Base-by-base conservation (phyloP, 805 yeast species). In the Lachancea waltii region DNA sequence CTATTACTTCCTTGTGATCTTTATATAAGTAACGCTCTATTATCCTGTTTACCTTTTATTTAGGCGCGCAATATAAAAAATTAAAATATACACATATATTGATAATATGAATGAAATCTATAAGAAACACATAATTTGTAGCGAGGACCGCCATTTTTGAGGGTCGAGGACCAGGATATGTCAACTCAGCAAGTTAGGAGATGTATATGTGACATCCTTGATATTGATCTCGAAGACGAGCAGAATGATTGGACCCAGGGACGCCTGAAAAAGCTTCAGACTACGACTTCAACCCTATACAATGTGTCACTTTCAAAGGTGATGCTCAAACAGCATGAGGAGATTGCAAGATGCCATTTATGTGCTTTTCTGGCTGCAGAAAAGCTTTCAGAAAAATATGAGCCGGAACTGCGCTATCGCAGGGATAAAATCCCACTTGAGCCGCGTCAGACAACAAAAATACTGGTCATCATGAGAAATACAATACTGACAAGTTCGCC, bases 311-410 rank as follows among this genome's bases (percentile, higher is more conserved):
- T 81, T n/a, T 73, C 67, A 40, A 68, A 70, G 45, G 65, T 67
- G 31, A 72, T 73, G 42, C 54, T 81, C 16, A 69, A 74, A 10
- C 68, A 69, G 18, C 67, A 67, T 27, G 73, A 76, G 36, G 89
- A 82, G 45, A 63, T 72, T 2, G 86, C 85, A 1, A 63, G 90
- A 38, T 70, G 69, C 39, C 89, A 82, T 53, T 54, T 83, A 9
- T 78, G 86, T 54, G 82, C 86, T 4, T 74, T 63, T 44, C 53
- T 81, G 17, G 80, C 84, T 0, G 71, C 72, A 10, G 77, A 76
- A 41, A 67, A 67, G 44, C 67, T 72, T 30, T 61, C 62, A 9
- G 59, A 63, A 8, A 59, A 59, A 24, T 61, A 73, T 30, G 46
- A 43, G 10, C 57, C 67, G 3, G 62, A 77, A 7, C 72, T 81